Base-by-base conservation (phyloP, 2,329 filamentous ascomycete genomes). In the Sclerotinia nivalis region DNA sequence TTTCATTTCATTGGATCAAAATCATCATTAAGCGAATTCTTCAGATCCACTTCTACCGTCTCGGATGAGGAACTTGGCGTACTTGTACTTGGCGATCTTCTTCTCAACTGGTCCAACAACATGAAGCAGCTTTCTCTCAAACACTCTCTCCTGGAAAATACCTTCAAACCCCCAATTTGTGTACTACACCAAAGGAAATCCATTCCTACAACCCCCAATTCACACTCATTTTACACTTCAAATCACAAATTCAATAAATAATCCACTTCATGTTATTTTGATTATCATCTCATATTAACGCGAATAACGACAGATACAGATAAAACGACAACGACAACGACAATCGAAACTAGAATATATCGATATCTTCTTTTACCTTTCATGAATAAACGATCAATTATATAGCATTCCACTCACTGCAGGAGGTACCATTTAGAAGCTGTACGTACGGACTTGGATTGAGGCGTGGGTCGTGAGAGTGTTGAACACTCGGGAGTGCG, bases 401-500 rank as follows among this genome's bases (percentile, higher is more conserved):
- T 65, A 52, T 54, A 65, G 8, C 49, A 65, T 50, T 52, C 49
- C 47, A 28, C 37, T 28, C 25, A 8, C n/a, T 28, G 61, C 31
- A 34, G 40, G 45, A 64, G 28, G 31, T 4, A 10, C 4, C 31
- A 52, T 13, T 52, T 28, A 52, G 13, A 28, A 43, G 8, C 20
- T 52, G n/a, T 28, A 52, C 47, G 5, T 65, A 13, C 61, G 45
- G 47, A 65, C 47, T 65, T 52, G 45, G 37, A 69, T 52, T 64
- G 50, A 60, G 40, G 65, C 54, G 47, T 37, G 49, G 28, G 50
- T 66, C 12, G 50, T 50, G 47, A 54, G 58, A 56, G 68, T 55
- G 64, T 61, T 43, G 47, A 69, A 47, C 61, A 58, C 68, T 69
- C 61, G 68, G 61, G 61, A 69, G 68, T 66, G 61, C 61, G 50